Percentiles rank a stretch among this genome's conserved stretches.
Conservation (phyloP, 176 grass and related monocot species). For the Triticum turgidum region DNA sequence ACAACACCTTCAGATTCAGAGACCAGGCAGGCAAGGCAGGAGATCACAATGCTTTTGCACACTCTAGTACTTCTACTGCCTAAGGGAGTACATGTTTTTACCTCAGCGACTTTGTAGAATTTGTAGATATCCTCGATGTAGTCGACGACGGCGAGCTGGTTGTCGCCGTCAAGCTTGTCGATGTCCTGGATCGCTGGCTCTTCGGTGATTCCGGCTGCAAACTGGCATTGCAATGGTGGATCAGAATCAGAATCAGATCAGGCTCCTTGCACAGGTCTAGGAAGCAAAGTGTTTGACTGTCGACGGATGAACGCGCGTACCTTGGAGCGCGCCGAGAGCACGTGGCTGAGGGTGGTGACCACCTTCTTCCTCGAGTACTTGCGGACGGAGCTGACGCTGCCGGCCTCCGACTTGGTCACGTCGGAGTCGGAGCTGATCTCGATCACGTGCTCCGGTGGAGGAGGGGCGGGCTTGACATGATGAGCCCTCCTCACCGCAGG, state of each 20-base stretch:
- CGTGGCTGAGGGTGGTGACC: constrained; percentile 66
- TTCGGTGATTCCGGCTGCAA: constrained; percentile 48
- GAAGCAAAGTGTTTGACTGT: not conserved
- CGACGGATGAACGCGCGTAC: constrained; percentile 21
- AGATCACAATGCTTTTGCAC: not conserved
- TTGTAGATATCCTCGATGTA: constrained; percentile 87
- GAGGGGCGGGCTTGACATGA: constrained; percentile 35
- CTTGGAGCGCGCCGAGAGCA: constrained; percentile 92
- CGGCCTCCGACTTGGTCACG: constrained; percentile 23
- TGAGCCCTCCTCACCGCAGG: not conserved
- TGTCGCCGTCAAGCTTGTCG: constrained; percentile 54
- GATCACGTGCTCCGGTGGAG: constrained; percentile 44
- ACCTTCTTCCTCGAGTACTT: constrained; percentile 67
- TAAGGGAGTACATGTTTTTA: not conserved
- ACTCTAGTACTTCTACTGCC: too few relatives aligned
- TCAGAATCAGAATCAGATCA: not conserved
- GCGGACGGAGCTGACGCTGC: constrained; percentile 29
- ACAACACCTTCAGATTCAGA: not conserved
- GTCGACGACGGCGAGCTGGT: constrained; percentile 79
- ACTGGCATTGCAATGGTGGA: constrained; percentile 36
- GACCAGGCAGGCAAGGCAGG: not conserved
- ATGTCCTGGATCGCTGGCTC: constrained; percentile 65
- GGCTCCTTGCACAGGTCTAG: not conserved
- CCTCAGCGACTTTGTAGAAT: constrained; percentile 79
- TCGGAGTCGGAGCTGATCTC: constrained; percentile 54